phyloP scores from a whole-genome alignment of 768 basidiomycete species.

The Mycena latifolia region DNA sequence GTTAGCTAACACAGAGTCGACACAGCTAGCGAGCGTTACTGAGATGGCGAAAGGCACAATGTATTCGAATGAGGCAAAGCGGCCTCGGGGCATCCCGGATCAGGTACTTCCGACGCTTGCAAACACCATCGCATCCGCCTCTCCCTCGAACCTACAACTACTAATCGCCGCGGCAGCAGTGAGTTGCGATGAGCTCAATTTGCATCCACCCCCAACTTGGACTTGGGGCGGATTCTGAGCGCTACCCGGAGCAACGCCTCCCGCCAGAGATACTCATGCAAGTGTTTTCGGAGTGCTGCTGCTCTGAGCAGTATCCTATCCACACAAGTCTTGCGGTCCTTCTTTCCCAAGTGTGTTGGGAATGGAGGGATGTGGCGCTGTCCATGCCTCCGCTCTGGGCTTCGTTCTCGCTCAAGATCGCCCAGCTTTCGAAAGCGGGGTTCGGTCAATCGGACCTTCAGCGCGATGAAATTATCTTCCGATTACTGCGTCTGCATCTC shows the following conservation, averaged over 20 bases:
- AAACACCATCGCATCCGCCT: too few species aligned
- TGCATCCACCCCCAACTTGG: too few species aligned
- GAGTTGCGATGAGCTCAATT: too few species aligned
- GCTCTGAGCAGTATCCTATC: slow-evolving; percentile 11
- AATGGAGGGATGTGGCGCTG: slow-evolving; percentile 14
- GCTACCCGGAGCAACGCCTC: not conserved
- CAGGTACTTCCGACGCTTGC: too few species aligned
- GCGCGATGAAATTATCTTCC: not conserved
- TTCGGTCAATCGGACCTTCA: too few species aligned
- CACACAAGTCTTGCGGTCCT: slow-evolving; percentile 5
- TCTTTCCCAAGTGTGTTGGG: slow-evolving; percentile 7
- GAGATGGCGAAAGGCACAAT: too few species aligned
- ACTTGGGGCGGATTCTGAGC: not conserved
- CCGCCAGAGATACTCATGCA: slow-evolving; percentile 27
- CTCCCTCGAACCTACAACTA: too few species aligned
- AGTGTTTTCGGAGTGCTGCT: slow-evolving; percentile 23
- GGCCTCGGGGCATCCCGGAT: too few species aligned
- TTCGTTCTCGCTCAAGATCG: slow-evolving; percentile 21
- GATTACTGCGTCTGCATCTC: slow-evolving; percentile 24
- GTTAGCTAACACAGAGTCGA: too few species aligned
- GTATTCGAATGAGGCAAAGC: too few species aligned
- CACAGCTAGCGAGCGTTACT: too few species aligned
- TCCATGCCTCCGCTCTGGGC: slow-evolving; percentile 28
- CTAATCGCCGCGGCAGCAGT: too few species aligned
- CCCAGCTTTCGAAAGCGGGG: not conserved